A percentile compares a stretch with the other conserved stretches of the same genome.
Conservation (phyloP, 192 early-diverging fungal species). For the Fimicolochytrium jonesii region DNA sequence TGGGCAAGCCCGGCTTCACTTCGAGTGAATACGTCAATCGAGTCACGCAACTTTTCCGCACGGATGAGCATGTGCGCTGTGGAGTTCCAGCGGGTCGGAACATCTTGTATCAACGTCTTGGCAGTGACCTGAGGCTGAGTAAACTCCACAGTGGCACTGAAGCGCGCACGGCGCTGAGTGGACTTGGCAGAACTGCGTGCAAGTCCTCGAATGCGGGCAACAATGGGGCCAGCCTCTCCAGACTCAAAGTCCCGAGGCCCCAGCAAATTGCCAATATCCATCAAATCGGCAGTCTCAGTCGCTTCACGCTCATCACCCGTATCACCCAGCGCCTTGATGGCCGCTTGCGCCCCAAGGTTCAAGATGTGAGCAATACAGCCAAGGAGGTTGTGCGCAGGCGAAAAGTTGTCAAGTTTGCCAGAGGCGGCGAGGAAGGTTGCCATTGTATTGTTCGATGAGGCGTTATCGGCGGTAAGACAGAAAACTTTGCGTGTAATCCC, state of each 20-base stretch:
- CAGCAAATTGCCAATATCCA: too few species aligned
- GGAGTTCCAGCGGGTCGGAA: not conserved
- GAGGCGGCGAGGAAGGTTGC: not conserved
- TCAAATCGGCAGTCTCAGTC: too few species aligned
- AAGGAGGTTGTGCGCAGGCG: not conserved
- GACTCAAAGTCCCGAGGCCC: too few species aligned
- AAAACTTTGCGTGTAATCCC: not conserved
- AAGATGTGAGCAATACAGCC: not conserved
- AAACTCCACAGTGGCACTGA: not conserved
- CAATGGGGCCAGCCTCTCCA: not conserved
- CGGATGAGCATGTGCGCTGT: not conserved
- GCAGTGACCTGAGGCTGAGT: not conserved
- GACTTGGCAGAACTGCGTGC: not conserved
- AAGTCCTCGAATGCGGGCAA: not conserved
- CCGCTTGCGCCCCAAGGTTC: not conserved
- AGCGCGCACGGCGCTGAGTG: not conserved
- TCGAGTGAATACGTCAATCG: not conserved
- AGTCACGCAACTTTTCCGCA: not conserved
- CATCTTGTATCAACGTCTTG: not conserved
- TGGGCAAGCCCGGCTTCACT: too few species aligned
- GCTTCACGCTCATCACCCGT: too few species aligned
- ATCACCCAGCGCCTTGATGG: not conserved
- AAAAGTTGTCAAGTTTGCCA: not conserved
- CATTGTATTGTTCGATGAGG: not conserved
- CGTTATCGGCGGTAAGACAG: not conserved